These are phyloP conservation scores for Fusarium chaquense DNA, from an alignment of 2,329 filamentous ascomycete species.

Conservation along the genomic window DNA sequence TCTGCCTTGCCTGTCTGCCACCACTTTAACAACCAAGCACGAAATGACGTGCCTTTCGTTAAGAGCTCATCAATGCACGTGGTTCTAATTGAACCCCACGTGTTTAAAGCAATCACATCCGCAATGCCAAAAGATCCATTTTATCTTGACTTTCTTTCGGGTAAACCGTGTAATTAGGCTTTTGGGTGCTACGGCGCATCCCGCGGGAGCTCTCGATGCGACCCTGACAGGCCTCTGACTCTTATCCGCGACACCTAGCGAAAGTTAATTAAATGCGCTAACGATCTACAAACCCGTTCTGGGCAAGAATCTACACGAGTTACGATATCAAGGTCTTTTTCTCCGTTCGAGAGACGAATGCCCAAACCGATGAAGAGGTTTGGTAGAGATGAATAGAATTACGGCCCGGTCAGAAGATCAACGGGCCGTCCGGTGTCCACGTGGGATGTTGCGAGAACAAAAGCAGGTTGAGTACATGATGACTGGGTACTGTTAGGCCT, in stretches of 20 bases:
- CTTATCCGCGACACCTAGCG: background rate
- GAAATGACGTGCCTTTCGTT: background rate
- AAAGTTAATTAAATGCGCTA: constrained; percentile 1
- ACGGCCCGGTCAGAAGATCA: constrained; percentile 1
- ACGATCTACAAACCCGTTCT: background rate
- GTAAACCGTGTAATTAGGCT: background rate
- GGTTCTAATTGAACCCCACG: background rate
- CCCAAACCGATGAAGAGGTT: background rate
- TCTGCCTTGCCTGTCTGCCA: background rate
- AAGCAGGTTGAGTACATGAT: background rate
- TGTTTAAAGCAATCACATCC: background rate
- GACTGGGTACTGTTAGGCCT: background rate
- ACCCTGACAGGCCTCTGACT: background rate
- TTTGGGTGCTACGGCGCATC: background rate
- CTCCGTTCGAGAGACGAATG: no score
- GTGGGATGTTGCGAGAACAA: background rate
- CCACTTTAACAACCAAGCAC: background rate
- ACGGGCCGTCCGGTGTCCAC: background rate
- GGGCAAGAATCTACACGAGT: background rate
- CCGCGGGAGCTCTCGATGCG: background rate
- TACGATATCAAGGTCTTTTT: background rate
- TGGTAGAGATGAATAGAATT: background rate
- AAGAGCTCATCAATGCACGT: background rate
- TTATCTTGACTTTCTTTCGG: background rate
- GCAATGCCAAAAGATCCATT: background rate